Evolutionary conservation across 2,329 filamentous ascomycete genomes (phyloP), one percentile per base, ranked within the genome.

Genomic region (Atkinsonella hypoxylon): DNA sequence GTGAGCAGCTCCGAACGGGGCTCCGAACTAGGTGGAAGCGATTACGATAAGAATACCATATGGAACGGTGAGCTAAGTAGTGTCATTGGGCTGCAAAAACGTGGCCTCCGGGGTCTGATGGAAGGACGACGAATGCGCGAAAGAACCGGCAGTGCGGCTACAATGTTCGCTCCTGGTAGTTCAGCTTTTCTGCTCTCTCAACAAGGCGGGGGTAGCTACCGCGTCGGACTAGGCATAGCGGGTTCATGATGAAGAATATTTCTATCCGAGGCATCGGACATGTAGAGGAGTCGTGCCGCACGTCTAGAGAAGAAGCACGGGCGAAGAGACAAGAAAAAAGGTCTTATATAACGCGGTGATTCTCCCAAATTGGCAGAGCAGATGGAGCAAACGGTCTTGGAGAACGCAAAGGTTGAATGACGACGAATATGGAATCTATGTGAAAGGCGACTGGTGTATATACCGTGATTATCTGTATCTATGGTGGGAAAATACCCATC

Each of bases 1-100:
- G 65, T 72, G 10, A 77, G 75, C 20, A 73, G 74, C 13, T 74
- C 75, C 1, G 78, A 81, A 56, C 77, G 76, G 67, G 79, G 76
- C 57, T 78, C 74, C 0, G 75, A 79, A 52, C 60, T 73, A 26
- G 77, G 75, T 38, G 74, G 72, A 4, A 72, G 67, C 44, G 73
- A 73, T 45, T 70, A 70, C 15, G 73, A 77, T 53, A 67, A 47
- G 42, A 34, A 67, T 56, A 69, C 66, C 53, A 62, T 91, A 0
- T 98, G 93, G 91, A 72, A 78, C 60, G 83, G 85, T 52, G 80
- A 94, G 70, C 67, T 91, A 34, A 90, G 87, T 70, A 88, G 88
- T 46, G 91, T 97, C 2, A 95, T 98, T 58, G 93, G 93, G 0
- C 65, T 98, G 56, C 93, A 98, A 72, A 98, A 98, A 72, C 78